These are phyloP conservation scores for Annulohypoxylon bovei DNA, from an alignment of 495 filamentous ascomycete genomes.

Conservation along the genomic window DNA sequence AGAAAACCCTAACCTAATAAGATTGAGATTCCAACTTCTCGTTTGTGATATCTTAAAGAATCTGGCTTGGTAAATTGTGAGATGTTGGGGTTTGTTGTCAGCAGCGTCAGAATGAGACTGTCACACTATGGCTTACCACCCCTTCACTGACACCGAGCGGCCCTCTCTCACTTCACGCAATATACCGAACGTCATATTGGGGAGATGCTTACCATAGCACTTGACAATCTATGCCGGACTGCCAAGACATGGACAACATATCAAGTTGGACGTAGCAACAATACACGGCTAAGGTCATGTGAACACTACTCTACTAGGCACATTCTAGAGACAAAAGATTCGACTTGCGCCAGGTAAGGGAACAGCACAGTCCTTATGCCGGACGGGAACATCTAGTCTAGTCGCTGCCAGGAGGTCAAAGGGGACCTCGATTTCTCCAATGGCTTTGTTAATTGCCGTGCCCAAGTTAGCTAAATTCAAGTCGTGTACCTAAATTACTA, in stretches of 20 bases:
- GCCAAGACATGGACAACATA: not conserved
- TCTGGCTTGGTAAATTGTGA: not conserved
- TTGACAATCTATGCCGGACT: not conserved
- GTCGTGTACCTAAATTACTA: not conserved
- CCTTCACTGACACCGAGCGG: not conserved
- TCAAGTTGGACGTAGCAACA: not conserved
- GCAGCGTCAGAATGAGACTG: not conserved
- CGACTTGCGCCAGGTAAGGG: slow-evolving; percentile 10
- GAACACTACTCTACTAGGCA: not conserved
- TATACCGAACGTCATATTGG: not conserved
- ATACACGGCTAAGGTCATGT: not conserved
- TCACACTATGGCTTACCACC: not conserved
- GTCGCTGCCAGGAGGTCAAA: not conserved
- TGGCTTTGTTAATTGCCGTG: not conserved
- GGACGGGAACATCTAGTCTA: not conserved
- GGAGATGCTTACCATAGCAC: not conserved
- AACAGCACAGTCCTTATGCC: not conserved
- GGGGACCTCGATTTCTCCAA: slow-evolving; percentile 5
- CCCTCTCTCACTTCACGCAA: no score
- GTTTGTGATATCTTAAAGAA: not conserved
- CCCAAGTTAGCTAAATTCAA: not conserved
- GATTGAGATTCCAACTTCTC: not conserved
- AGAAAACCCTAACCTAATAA: not conserved
- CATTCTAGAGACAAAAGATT: not conserved
- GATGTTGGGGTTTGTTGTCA: not conserved